phyloP scores from a whole-genome alignment of 2,329 filamentous ascomycete species.

The Cercospora sojina region DNA sequence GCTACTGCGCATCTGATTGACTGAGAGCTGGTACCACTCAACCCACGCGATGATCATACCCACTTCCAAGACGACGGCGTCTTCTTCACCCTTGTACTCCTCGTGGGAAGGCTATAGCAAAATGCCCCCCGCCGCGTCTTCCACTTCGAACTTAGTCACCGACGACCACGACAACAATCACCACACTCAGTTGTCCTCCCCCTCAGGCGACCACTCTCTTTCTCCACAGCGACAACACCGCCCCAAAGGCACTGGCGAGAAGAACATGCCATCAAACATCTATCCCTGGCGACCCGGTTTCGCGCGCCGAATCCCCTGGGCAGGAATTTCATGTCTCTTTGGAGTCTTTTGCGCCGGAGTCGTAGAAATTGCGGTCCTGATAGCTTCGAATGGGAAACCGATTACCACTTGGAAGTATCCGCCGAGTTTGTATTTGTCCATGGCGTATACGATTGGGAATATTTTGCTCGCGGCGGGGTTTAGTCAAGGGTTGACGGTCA shows the following conservation, averaged over 20 bases:
- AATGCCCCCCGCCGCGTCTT: background rate
- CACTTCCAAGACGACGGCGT: background rate
- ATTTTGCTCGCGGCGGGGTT: conserved; percentile 21
- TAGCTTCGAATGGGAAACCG: conserved; percentile 14
- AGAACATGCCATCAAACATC: background rate
- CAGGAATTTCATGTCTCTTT: conserved; percentile 17
- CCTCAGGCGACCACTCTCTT: background rate
- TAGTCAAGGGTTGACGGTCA: conserved; percentile 19
- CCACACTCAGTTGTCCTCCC: background rate
- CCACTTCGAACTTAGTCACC: background rate
- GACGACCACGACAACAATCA: background rate
- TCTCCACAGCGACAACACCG: background rate
- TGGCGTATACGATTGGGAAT: conserved; percentile 21
- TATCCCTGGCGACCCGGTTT: conserved; percentile 22
- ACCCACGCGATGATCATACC: background rate
- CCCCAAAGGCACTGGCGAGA: background rate
- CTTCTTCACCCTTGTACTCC: background rate
- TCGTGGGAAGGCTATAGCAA: background rate
- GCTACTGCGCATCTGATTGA: background rate
- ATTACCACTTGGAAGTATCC: conserved; percentile 23
- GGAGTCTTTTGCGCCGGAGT: conserved; percentile 19
- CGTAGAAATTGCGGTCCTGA: conserved; percentile 18
- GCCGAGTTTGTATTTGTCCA: conserved; percentile 22
- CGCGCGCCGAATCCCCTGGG: conserved; percentile 19
- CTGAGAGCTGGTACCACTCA: background rate